Conservation (phyloP, 805 yeast genomes). For the Kurtzmaniella cleridarum region DNA sequence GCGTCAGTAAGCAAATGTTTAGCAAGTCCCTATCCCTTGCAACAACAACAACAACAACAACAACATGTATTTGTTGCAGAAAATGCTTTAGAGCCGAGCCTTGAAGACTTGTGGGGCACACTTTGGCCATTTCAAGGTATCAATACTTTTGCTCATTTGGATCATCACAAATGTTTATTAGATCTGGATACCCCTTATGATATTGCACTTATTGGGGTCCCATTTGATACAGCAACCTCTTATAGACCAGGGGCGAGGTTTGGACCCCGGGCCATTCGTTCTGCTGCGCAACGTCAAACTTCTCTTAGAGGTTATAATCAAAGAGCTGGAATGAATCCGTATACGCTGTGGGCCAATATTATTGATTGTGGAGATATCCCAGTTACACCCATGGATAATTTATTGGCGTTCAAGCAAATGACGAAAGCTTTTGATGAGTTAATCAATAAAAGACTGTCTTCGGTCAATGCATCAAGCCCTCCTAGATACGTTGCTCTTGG, state of each 20-base stretch:
- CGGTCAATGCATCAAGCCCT: slow-evolving; percentile 19
- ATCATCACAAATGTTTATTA: slow-evolving; percentile 52
- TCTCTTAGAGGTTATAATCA: slow-evolving; percentile 64
- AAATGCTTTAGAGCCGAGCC: slow-evolving; percentile 21
- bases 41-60: no score
- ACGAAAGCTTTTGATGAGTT: slow-evolving; percentile 51
- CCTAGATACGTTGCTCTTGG: slow-evolving; percentile 72
- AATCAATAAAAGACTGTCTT: slow-evolving; percentile 34
- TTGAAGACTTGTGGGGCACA: slow-evolving; percentile 66
- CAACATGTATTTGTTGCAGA: background rate
- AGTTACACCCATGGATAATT: slow-evolving; percentile 54
- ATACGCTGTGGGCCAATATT: slow-evolving; percentile 42
- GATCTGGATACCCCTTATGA: slow-evolving; percentile 49
- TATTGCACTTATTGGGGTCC: slow-evolving; percentile 71
- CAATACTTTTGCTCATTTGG: slow-evolving; percentile 71
- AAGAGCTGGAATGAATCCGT: slow-evolving; percentile 54
- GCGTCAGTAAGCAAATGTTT: no score
- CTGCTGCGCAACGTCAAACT: slow-evolving; percentile 68
- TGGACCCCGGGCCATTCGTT: slow-evolving; percentile 70
- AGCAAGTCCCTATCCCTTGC: background rate
- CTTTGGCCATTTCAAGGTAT: slow-evolving; percentile 70
- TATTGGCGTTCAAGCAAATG: slow-evolving; percentile 50
- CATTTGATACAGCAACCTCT: slow-evolving; percentile 78
- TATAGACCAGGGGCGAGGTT: slow-evolving; percentile 80
- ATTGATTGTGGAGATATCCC: slow-evolving; percentile 58